Base-by-base conservation (phyloP, 75 land plant species). In the Azolla pinnata region DNA sequence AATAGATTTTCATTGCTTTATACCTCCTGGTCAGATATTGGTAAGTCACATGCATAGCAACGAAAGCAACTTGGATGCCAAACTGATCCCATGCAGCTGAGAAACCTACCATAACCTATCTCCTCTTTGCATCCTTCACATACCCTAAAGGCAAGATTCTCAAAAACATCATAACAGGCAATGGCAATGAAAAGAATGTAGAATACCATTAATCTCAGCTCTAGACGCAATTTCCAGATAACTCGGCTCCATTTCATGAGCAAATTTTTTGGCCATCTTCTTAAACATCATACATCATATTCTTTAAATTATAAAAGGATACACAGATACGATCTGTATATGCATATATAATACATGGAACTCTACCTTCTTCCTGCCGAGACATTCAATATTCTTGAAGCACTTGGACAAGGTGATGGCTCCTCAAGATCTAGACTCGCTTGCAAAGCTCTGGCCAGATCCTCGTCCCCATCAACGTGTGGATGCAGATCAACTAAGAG, bases 1-100 rank as follows among this genome's bases (percentile, higher is more conserved):
- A 29, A 20, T 26, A 5, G 8, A 27, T 4, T 29, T 26, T 4
- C n/a, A n/a, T n/a, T n/a, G n/a, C n/a, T n/a, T n/a, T 17, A 35
- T 65, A 89, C 96, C 87, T 89, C 90, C 61, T 75, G 63, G 44
- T 82, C 97, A 60, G 83, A 68, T 33, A 90, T 90, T 23, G 97
- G 88, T 27, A 55, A 65, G 42, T 70, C 59, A 58, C 97, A 90
- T 55, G 75, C 62, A 62, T 68, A 73, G 65, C 97, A 90, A 14
- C 85, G 56, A 60, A 90, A 87, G 59, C 97, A 90, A 45, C 81
- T 71, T 31, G 97, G 91, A 67, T 90, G 97, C 97, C 97, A 90
- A 53, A 81, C 57, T 54, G 76, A 71, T 50, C 78, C 80, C 69
- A 83, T 76, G 57, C 87, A 87, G 69, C 75, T 90, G 31, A 86